Percentiles rank a stretch among this genome's conserved stretches.
Evolutionary conservation across 192 early-diverging fungal species (phyloP).

Genomic region (Coemansia sp.): DNA sequence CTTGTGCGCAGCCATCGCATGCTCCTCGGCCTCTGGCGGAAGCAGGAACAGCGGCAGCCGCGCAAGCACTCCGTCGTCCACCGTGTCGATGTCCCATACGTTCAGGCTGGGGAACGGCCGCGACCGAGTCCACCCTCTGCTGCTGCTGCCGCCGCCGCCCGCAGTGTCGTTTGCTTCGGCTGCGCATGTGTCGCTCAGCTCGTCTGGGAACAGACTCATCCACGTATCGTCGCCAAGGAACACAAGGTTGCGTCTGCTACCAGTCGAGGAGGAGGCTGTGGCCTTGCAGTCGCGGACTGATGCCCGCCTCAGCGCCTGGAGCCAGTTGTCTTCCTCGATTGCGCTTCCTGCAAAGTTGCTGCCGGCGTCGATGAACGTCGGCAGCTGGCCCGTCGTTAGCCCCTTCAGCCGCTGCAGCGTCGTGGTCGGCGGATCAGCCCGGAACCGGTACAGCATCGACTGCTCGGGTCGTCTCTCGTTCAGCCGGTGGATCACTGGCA

Average conservation of each 20-base stretch:
- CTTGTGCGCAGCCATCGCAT: neutral
- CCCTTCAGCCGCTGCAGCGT: constrained; percentile 83
- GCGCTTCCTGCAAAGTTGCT: constrained; percentile 79
- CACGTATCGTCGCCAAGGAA: constrained; percentile 98
- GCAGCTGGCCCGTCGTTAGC: constrained; percentile 76
- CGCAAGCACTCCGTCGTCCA: constrained; percentile 81
- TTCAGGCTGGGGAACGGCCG: constrained; percentile 70
- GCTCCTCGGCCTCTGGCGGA: constrained; percentile 12
- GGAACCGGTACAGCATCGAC: constrained; percentile 66
- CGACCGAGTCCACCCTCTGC: constrained; percentile 55
- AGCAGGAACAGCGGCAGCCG: constrained; percentile 57
- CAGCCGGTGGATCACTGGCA: constrained; percentile 55
- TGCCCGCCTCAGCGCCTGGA: constrained; percentile 57
- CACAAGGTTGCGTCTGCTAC: constrained; percentile 52
- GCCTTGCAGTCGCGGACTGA: constrained; percentile 4
- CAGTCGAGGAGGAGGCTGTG: neutral
- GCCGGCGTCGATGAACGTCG: constrained; percentile 79
- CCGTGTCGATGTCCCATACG: constrained; percentile 90
- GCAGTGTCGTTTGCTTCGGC: constrained; percentile 21
- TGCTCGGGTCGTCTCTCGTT: constrained; percentile 54
- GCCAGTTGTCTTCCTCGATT: constrained; percentile 78
- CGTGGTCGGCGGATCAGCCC: constrained; percentile 78
- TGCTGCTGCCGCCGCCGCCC: neutral
- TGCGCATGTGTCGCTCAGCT: constrained; percentile 50
- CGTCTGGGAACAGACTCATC: constrained; percentile 78